A percentile compares a stretch with the other conserved stretches of the same genome.
Evolutionary conservation across 257 asterid species (phyloP).

Genomic region (Ilex aquifolium): DNA sequence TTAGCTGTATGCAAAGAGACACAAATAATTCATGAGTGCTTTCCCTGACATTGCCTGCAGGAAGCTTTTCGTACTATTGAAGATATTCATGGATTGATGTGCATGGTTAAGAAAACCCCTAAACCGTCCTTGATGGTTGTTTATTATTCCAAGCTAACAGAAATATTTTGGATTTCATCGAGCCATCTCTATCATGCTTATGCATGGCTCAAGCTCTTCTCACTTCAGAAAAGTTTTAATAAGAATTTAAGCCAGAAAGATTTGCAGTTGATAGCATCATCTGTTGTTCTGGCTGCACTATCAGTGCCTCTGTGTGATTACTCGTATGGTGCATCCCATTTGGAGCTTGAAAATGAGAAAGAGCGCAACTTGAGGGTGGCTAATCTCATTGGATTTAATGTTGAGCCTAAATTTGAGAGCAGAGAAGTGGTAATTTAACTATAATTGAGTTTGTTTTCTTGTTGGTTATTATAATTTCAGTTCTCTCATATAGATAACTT

Average conservation of each 20-base stretch:
- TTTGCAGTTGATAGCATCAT: conserved; percentile 39
- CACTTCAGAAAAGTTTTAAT: conserved; percentile 37
- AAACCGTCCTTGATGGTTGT: conserved; percentile 32
- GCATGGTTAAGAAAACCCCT: conserved; percentile 32
- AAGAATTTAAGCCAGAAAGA: conserved; percentile 35
- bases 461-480: background rate
- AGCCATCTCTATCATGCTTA: conserved; percentile 33
- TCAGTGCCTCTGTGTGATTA: conserved; percentile 30
- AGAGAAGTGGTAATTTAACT: conserved; percentile 26
- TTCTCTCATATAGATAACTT: background rate
- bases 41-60: conserved; percentile 13
- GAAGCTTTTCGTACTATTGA: conserved; percentile 39
- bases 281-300: conserved; percentile 39
- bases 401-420: conserved; percentile 30
- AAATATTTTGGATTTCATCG: conserved; percentile 36
- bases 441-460: background rate
- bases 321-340: conserved; percentile 19
- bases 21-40: too few relatives aligned
- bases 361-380: conserved; percentile 26
- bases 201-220: conserved; percentile 41
- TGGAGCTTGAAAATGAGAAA: conserved; percentile 31
- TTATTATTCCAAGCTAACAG: conserved; percentile 33
- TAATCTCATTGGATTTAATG: conserved; percentile 29
- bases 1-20: too few relatives aligned
- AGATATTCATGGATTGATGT: conserved; percentile 40